These are phyloP conservation scores for Sclerotinia glacialis DNA, from an alignment of 2,329 filamentous ascomycete species.

Conservation along the genomic window DNA sequence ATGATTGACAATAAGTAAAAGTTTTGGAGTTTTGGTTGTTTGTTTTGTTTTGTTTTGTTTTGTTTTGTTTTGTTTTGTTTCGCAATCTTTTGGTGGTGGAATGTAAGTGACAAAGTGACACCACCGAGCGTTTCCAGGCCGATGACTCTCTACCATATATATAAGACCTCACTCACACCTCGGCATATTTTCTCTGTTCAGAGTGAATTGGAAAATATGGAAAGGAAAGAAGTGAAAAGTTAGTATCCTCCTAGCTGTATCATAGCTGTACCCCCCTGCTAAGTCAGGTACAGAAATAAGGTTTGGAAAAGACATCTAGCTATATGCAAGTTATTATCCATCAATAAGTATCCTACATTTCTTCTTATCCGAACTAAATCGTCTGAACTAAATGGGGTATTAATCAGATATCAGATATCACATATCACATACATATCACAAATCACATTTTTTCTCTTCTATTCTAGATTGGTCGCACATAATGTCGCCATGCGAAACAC, in stretches of 20 bases:
- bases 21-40: not conserved
- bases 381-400: no score
- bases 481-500: no score
- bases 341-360: not conserved
- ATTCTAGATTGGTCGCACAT: no score
- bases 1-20: slow-evolving; percentile 9
- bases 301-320: not conserved
- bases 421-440: no score
- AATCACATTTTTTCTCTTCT: no score
- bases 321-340: not conserved
- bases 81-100: not conserved
- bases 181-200: no score
- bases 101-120: not conserved
- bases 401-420: no score
- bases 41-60: not conserved
- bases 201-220: not conserved
- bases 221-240: not conserved
- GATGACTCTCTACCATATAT: not conserved
- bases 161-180: not conserved
- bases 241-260: no score
- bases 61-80: not conserved
- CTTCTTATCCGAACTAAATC: not conserved
- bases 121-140: slow-evolving; percentile 1
- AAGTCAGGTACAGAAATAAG: not conserved
- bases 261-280: no score